Conservation (phyloP, 768 basidiomycete species). For the Leccinum disarticulatum region DNA sequence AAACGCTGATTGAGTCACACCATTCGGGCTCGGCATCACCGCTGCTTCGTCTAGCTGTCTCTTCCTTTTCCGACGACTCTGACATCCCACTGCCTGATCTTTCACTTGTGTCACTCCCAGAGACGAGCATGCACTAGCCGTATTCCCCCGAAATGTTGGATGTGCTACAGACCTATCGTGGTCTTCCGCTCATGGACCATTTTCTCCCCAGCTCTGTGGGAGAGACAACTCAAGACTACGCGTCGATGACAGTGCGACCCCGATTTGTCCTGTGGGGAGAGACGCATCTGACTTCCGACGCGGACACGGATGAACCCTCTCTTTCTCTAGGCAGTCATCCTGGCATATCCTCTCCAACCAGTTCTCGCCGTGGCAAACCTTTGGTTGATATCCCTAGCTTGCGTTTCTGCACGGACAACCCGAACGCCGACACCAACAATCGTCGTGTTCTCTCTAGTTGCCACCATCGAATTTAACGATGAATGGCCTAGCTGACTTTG, state of each 20-base stretch:
- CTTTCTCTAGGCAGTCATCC: slow-evolving; percentile 39
- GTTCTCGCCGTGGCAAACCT: too few species aligned
- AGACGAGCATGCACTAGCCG: slow-evolving; percentile 50
- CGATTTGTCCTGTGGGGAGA: slow-evolving; percentile 90
- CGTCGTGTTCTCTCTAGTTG: too few species aligned
- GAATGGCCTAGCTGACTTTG: too few species aligned
- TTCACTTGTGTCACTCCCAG: slow-evolving; percentile 39
- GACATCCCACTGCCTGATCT: slow-evolving; percentile 29
- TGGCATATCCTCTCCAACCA: slow-evolving; percentile 38
- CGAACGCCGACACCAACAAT: too few species aligned
- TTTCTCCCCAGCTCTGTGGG: slow-evolving; percentile 54
- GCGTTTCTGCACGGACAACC: too few species aligned
- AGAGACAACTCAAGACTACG: slow-evolving; percentile 69
- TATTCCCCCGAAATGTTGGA: slow-evolving; percentile 63
- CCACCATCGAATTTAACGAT: too few species aligned
- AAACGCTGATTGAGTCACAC: neutral
- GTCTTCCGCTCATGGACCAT: slow-evolving; percentile 70
- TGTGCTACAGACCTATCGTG: slow-evolving; percentile 76
- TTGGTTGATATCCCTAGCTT: too few species aligned
- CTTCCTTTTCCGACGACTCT: slow-evolving; percentile 31
- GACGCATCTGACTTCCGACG: slow-evolving; percentile 33
- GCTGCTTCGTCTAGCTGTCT: slow-evolving; percentile 24
- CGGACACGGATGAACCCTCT: slow-evolving; percentile 34
- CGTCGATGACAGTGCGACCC: slow-evolving; percentile 65
- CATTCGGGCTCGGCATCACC: slow-evolving; percentile 12